Conservation (phyloP, 1,284 basidiomycete genomes). For the Albatrellus sp. region DNA sequence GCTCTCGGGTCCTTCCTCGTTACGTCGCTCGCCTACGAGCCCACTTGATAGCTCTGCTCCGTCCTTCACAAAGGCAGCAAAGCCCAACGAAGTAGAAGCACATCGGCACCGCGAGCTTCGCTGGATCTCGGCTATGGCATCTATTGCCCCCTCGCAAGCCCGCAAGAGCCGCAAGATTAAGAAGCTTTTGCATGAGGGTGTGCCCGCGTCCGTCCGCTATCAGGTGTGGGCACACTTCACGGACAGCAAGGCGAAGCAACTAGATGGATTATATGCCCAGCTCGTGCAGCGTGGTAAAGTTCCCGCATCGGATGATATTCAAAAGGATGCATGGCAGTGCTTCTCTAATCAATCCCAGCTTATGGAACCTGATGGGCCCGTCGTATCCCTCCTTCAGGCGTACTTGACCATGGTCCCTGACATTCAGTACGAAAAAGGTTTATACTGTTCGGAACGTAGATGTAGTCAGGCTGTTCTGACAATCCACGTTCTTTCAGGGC, state of each 20-base stretch:
- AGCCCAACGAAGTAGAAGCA: slow-evolving; percentile 34
- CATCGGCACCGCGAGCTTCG: slow-evolving; percentile 64
- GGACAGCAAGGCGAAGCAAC: slow-evolving; percentile 57
- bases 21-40: slow-evolving; percentile 8
- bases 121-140: slow-evolving; percentile 61
- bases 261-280: slow-evolving; percentile 61
- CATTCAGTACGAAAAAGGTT: slow-evolving; percentile 54
- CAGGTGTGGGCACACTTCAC: slow-evolving; percentile 77
- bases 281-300: slow-evolving; percentile 48
- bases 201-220: slow-evolving; percentile 78
- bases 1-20: slow-evolving; percentile 16
- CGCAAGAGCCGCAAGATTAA: slow-evolving; percentile 78
- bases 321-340: slow-evolving; percentile 41
- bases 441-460: slow-evolving; percentile 3
- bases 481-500: slow-evolving; percentile 28
- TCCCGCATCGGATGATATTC: slow-evolving; percentile 41
- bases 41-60: background rate
- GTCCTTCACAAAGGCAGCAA: slow-evolving; percentile 1
- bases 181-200: slow-evolving; percentile 68
- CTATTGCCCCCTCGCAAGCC: slow-evolving; percentile 50
- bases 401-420: slow-evolving; percentile 77
- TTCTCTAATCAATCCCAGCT: slow-evolving; percentile 44
- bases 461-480: background rate
- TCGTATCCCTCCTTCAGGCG: slow-evolving; percentile 53
- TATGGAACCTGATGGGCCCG: slow-evolving; percentile 37